Evolutionary conservation across 805 yeast genomes (phyloP), one percentile per base, ranked within the genome.

Genomic region (Candida pseudofarinosa): DNA sequence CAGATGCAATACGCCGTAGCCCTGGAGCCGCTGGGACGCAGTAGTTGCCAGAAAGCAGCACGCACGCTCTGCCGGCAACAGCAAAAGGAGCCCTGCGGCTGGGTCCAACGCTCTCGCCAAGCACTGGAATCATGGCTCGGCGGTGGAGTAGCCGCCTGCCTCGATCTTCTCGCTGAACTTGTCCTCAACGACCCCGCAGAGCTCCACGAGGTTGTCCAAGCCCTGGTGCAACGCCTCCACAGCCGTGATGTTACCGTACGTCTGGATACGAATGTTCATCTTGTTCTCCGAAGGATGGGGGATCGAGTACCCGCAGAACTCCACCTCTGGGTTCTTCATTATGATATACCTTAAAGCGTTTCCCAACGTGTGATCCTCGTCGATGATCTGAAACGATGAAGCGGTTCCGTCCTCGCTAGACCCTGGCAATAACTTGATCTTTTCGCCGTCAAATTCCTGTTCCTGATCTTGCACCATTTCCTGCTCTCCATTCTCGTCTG

Each of bases 301-400:
- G 52, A 93, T 93, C 35, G 97, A 88, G 69, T 93, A 93, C 43
- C 99, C 99, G 60, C 98, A 91, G 63, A 93, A 93, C 60, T 93
- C 99, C 19, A 93, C 99, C 51, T 89, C 95, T 32, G 97, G 97
- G 55, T 93, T 93, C 69, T 91, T 90, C 96, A 93, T 89, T 54
- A 93, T 88, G 61, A 91, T 81, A 65, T 89, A 90, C 62, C 97
- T 81, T 41, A 93, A 76, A 4, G 98, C 85, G 58, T 93, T 93
- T 18, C 99, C 99, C 39, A 93, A 68, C 1, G 99, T 93, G 62
- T 93, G 99, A 66, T 93, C 99, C 65, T 93, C 99, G 53, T 89
- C 93, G 26, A 80, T 62, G 47, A 93, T 84, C 65, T 91, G 96
- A 71, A 93, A 93, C 4, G 97, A 88, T 1, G 96, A 97, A 19